phyloP scores from a whole-genome alignment of 768 basidiomycete species.

The Hygrocybe coccinea region DNA sequence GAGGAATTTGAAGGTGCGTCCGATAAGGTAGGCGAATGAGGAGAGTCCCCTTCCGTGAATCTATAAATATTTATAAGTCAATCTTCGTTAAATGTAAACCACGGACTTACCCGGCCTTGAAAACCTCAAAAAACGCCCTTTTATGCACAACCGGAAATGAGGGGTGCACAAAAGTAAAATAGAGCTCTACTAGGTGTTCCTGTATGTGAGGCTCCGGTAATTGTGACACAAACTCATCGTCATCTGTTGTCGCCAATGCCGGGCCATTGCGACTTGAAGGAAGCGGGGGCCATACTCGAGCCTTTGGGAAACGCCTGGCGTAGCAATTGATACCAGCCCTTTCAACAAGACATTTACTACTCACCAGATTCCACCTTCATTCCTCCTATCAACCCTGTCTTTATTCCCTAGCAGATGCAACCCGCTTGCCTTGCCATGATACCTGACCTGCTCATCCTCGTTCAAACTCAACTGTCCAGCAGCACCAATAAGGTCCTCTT shows the following conservation, averaged over 20 bases:
- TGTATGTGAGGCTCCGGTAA: conserved; percentile 60
- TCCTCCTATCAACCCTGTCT: conserved; percentile 57
- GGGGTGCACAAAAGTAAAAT: conserved; percentile 79
- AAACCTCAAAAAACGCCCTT: conserved; percentile 58
- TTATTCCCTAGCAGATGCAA: conserved; percentile 65
- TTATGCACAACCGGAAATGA: conserved; percentile 76
- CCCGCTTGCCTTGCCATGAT: conserved; percentile 82
- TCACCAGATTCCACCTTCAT: conserved; percentile 73
- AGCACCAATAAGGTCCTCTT: conserved; percentile 54
- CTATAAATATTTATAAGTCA: neutral
- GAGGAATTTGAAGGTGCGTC: conserved; percentile 3
- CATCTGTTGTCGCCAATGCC: conserved; percentile 26
- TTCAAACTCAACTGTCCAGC: conserved; percentile 84
- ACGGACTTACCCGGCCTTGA: conserved; percentile 34
- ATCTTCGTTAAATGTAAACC: neutral
- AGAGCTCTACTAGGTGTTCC: conserved; percentile 66
- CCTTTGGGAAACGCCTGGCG: conserved; percentile 74
- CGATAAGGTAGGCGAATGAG: conserved; percentile 26
- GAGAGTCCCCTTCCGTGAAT: conserved; percentile 19
- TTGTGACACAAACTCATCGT: conserved; percentile 35
- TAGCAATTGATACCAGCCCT: conserved; percentile 6
- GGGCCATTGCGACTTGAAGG: conserved; percentile 24
- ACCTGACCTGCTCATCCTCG: conserved; percentile 80
- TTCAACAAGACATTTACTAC: conserved; percentile 20
- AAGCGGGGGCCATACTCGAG: conserved; percentile 81